Base-by-base conservation (phyloP, 225 moss, liverwort and hornwort genomes). In the Bryum argenteum region DNA sequence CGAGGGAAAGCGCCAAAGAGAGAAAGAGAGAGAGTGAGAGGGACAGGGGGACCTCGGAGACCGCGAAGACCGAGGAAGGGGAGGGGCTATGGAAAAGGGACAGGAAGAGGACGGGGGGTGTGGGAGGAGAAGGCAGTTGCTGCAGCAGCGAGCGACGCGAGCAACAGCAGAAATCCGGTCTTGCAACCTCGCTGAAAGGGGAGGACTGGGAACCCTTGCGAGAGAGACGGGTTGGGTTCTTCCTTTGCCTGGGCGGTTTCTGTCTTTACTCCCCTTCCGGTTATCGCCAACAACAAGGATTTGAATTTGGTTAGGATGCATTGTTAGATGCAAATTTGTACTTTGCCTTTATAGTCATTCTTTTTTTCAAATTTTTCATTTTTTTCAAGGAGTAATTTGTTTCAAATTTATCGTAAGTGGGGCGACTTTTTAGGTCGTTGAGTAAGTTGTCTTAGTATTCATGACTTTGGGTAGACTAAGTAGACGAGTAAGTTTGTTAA, bases 111-210 rank as follows among this genome's bases (percentile, higher is more conserved):
- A 10, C 21, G 10, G 48, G 62, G 16, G 2, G 19, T 51, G 51
- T n/a, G 5, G 67, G 47, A 22, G 16, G 19, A 54, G 50, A 38
- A 53, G 68, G 58, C 75, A 78, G 57, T 68, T 58, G 63, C 52
- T 53, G 65, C 56, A 26, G 47, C 21, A 38, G 45, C 48, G 74
- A 58, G 22, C 65, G 74, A 58, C 59, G 66, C 40, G 58, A 17
- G 76, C 57, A 62, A 16, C 54, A 69, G 51, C 43, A 53, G 61
- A 8, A 54, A 69, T 63, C 55, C 70, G 63, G 75, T 67, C 59
- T 26, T 48, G 21, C 19, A 37, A 41, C 18, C 33, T 33, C 5
- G 33, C 33, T 33, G 5, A 0, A 33, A 33, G 40, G 39, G 0
- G 61, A 9, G 39, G 62, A 40, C 19, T 42, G 13, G 55, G 1